Conservation (phyloP, 352 stramenopile species). For the Phytophthora sp. region DNA sequence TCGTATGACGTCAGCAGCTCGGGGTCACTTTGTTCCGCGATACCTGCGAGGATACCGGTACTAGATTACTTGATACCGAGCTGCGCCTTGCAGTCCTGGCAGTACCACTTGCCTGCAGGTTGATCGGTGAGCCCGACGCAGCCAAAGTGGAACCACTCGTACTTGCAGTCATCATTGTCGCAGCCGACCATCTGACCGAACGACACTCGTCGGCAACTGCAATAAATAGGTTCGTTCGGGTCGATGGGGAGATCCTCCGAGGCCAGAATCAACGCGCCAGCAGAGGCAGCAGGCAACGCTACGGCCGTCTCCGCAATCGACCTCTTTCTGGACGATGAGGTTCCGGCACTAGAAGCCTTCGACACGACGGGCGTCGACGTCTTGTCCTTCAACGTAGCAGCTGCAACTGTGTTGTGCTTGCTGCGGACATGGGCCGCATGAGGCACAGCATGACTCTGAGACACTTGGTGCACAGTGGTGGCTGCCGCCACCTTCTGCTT, state of each 20-base stretch:
- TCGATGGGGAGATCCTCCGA: constrained; percentile 85
- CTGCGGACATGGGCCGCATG: constrained; percentile 33
- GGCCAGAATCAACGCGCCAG: constrained; percentile 44
- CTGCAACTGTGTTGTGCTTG: constrained; percentile 36
- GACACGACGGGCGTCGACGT: constrained; percentile 15
- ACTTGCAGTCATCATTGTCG: constrained; percentile 93
- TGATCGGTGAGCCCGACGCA: constrained; percentile 89
- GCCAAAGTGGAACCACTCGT: constrained; percentile 93
- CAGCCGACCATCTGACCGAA: constrained; percentile 93
- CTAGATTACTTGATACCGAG: constrained; percentile 74
- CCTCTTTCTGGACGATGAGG: constrained; percentile 51
- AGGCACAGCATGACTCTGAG: constrained; percentile 26
- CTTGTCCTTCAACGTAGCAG: constrained; percentile 31
- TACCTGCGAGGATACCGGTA: too few species aligned
- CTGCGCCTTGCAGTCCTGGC: constrained; percentile 74
- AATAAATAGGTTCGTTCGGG: constrained; percentile 90
- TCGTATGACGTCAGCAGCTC: too few species aligned
- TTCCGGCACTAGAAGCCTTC: constrained; percentile 24
- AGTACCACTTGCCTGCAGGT: constrained; percentile 85
- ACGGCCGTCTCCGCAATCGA: constrained; percentile 49
- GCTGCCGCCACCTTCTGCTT: constrained; percentile 53
- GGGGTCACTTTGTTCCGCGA: too few species aligned
- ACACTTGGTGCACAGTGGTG: constrained; percentile 24
- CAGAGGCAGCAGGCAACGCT: constrained; percentile 16
- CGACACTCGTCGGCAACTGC: constrained; percentile 85